Evolutionary conservation across 257 asterid species (phyloP), one percentile per base, ranked within the genome.

Genomic region (Salvia splendens): DNA sequence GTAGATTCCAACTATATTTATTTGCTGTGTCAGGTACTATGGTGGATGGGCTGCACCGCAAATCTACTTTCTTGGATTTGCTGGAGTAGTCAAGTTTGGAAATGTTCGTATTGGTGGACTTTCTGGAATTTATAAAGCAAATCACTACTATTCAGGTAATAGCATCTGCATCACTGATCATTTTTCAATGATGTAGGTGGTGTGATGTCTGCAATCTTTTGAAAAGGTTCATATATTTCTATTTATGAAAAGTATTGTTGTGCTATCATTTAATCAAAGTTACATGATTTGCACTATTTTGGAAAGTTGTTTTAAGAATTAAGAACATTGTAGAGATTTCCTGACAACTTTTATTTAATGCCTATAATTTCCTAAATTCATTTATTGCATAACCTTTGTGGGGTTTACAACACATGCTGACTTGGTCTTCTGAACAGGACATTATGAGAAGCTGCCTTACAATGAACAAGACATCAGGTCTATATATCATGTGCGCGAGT

Each of bases 1-100:
- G 10, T 2, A 57, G 6, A 33, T 57, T 12, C 30, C 30, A 16
- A 43, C 49, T 67, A 20, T 36, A 50, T 64, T 61, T 42, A 42
- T 53, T 3, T 80, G 68, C 75, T 72, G 47, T 58, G 75, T 62
- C 79, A 93, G 98, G 81, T 93, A 86, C 78, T 93, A 90, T 76
- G 97, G 97, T 45, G 99, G 99, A 72, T 90, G 97, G 97, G 96
- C 84, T 71, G 97, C 97, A 60, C 99, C 97, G 47, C 76, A 86
- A 17, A 93, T 93, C 67, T 93, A 77, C 85, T 93, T 93, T 82
- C 95, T 93, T 71, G 99, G 97, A 62, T 86, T 83, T 81, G 96
- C 97, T 14, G 99, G 99, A 71, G 79, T 93, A 45, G 47, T 90
- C 73, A 93, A 83, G 83, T 93, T 85, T 75, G 99, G 99, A 53